Evolutionary conservation across 2,329 filamentous ascomycete genomes (phyloP).

Genomic region (Trichoderma sp.): DNA sequence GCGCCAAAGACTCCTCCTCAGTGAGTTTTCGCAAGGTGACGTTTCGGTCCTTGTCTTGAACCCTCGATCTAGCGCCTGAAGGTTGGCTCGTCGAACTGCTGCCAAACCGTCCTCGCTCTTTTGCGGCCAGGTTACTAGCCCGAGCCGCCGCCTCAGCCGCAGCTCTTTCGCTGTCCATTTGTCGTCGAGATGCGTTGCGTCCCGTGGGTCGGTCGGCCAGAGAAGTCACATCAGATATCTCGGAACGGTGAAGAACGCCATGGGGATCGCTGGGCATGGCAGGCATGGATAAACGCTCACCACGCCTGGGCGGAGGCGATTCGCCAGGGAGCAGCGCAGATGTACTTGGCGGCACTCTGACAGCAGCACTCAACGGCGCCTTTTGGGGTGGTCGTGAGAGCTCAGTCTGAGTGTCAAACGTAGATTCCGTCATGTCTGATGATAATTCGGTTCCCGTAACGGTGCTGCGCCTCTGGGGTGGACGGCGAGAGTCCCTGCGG

Average conservation of each 20-base stretch:
- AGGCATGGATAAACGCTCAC: constrained; percentile 46
- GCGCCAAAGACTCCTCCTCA: constrained; percentile 54
- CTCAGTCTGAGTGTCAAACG: constrained; percentile 31
- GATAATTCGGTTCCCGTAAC: constrained; percentile 32
- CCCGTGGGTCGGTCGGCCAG: constrained; percentile 38
- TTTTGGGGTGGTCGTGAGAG: constrained; percentile 27
- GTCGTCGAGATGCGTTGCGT: constrained; percentile 46
- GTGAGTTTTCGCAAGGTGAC: constrained; percentile 61
- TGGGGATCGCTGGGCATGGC: constrained; percentile 52
- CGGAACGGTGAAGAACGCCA: constrained; percentile 38
- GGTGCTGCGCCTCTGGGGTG: constrained; percentile 31
- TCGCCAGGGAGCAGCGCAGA: constrained; percentile 26
- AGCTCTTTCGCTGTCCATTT: constrained; percentile 44
- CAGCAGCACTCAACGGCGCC: constrained; percentile 21
- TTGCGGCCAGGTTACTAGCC: constrained; percentile 47
- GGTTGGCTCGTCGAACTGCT: constrained; percentile 45
- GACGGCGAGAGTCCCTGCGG: constrained; percentile 35
- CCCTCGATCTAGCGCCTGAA: constrained; percentile 56
- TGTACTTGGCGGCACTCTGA: constrained; percentile 23
- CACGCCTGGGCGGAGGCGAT: constrained; percentile 35
- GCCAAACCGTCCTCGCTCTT: constrained; percentile 43
- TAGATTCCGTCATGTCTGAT: constrained; percentile 38
- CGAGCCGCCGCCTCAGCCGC: constrained; percentile 48
- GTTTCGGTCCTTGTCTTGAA: constrained; percentile 58
- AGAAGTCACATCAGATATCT: constrained; percentile 33